These are phyloP conservation scores for Ascodesmis nigricans DNA, from an alignment of 495 filamentous ascomycete genomes.

Conservation along the genomic window DNA sequence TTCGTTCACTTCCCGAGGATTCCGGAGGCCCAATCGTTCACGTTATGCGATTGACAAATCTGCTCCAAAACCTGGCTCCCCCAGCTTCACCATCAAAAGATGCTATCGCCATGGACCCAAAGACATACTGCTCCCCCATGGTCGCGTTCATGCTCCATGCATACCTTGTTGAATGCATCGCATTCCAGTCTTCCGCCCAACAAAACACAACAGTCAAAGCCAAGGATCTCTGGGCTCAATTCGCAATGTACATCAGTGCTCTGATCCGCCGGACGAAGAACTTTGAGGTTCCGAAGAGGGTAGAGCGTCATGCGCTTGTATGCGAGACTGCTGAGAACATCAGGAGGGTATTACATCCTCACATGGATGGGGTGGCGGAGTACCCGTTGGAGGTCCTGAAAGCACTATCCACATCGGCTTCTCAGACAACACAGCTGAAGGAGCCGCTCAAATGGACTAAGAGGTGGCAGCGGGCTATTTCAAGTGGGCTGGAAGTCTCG, in stretches of 20 bases:
- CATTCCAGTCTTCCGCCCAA: neutral
- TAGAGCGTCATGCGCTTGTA: no score
- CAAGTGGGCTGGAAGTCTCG: no score
- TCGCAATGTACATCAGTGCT: slow-evolving; percentile 3
- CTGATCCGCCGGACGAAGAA: no score
- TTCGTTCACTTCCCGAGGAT: no score
- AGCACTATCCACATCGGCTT: slow-evolving; percentile 11
- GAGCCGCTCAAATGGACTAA: slow-evolving; percentile 14
- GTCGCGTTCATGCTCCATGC: slow-evolving; percentile 6
- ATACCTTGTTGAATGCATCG: neutral
- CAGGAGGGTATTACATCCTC: no score
- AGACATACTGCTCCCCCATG: slow-evolving; percentile 10
- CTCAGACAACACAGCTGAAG: slow-evolving; percentile 13
- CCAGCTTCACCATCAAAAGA: slow-evolving; percentile 10
- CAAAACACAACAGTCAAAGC: neutral
- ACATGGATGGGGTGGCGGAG: no score
- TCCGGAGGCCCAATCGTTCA: no score
- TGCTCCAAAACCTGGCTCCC: slow-evolving; percentile 14
- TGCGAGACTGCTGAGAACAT: no score
- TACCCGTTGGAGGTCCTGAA: slow-evolving; percentile 13
- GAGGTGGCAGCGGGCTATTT: slow-evolving; percentile 14
- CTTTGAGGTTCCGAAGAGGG: no score
- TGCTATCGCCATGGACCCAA: slow-evolving; percentile 8
- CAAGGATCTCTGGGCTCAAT: neutral
- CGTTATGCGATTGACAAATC: no score